Conservation (phyloP, 2,329 filamentous ascomycete genomes). For the Penicillium crustosum region DNA sequence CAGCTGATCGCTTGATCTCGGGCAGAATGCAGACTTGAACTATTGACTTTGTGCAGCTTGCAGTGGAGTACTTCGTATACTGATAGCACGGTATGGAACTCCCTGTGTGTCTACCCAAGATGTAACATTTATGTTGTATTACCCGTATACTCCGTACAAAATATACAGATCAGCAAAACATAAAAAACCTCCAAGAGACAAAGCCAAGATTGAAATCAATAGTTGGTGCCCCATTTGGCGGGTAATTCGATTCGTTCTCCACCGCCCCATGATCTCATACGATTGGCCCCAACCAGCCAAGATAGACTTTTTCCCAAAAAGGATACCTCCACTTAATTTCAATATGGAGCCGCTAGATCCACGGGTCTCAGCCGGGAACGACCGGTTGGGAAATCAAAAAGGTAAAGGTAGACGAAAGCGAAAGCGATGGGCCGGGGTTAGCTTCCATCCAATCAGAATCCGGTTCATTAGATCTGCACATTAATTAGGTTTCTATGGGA, state of each 20-base stretch:
- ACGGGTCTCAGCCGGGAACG: neutral
- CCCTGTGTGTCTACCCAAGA: neutral
- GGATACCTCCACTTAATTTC: neutral
- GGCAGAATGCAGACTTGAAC: neutral
- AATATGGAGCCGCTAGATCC: constrained; percentile 9
- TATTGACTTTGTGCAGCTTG: neutral
- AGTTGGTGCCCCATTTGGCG: neutral
- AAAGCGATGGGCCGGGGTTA: neutral
- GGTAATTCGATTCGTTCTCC: constrained; percentile 4
- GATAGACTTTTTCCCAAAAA: constrained; percentile 13
- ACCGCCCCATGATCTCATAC: neutral
- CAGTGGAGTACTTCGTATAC: neutral
- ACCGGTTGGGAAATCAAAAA: neutral
- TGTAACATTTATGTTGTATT: neutral
- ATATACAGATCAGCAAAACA: neutral
- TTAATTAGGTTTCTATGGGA: neutral
- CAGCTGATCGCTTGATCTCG: neutral
- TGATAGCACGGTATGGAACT: neutral
- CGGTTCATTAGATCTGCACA: neutral
- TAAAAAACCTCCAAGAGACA: neutral
- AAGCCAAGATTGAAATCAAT: constrained; percentile 1
- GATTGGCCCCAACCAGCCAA: constrained; percentile 7
- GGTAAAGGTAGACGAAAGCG: neutral
- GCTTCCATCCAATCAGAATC: neutral
- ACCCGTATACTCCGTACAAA: neutral